Percentiles rank a stretch among this genome's conserved stretches.
Evolutionary conservation across 768 basidiomycete genomes (phyloP).

Genomic region (Tulasnella sp.): DNA sequence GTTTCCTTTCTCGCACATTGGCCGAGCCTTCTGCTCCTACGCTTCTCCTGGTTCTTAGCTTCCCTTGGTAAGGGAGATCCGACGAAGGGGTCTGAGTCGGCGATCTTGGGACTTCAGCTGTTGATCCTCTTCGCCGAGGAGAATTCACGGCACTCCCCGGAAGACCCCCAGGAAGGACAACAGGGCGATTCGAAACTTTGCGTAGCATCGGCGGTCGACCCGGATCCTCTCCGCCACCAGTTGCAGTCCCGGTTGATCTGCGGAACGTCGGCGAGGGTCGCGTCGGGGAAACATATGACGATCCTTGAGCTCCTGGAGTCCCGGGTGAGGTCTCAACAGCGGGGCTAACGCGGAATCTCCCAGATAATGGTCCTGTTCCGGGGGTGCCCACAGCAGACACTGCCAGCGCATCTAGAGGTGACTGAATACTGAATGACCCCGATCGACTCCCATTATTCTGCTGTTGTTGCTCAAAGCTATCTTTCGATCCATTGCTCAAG

Average conservation of each 20-base stretch:
- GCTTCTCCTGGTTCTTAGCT: not conserved
- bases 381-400: too few species aligned
- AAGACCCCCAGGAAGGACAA: not conserved
- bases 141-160: too few species aligned
- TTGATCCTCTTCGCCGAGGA: too few species aligned
- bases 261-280: not conserved
- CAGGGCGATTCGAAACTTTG: not conserved
- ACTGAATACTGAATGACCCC: not conserved
- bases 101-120: too few species aligned
- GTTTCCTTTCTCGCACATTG: not conserved
- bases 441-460: not conserved
- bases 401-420: too few species aligned
- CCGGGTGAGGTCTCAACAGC: too few species aligned
- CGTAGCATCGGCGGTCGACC: conserved; percentile 7
- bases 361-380: too few species aligned
- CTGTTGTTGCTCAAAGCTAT: not conserved
- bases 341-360: too few species aligned
- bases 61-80: not conserved
- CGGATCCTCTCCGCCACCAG: conserved; percentile 5
- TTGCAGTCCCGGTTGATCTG: not conserved
- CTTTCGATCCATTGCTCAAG: not conserved
- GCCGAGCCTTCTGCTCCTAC: not conserved
- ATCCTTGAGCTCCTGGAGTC: too few species aligned
- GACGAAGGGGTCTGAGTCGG: not conserved
- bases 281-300: not conserved